Conservation (phyloP, 2,329 filamentous ascomycete species). For the Botryotinia calthae region DNA sequence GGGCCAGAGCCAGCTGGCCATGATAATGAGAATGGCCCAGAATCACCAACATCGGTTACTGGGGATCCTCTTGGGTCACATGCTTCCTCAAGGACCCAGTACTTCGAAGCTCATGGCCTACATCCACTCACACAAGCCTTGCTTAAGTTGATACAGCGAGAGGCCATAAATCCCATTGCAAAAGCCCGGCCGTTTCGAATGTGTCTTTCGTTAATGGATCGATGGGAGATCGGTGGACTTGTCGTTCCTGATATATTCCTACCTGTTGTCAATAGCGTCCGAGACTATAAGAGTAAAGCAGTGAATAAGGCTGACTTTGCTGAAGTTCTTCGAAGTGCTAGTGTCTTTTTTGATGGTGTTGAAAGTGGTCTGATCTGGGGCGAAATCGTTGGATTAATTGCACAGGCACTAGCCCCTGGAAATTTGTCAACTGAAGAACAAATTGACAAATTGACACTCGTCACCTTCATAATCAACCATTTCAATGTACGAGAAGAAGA, state of each 20-base stretch:
- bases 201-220: slow-evolving; percentile 93
- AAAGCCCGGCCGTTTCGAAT: slow-evolving; percentile 84
- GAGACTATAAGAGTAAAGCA: slow-evolving; percentile 66
- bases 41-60: slow-evolving; percentile 43
- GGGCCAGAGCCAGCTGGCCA: slow-evolving; percentile 63
- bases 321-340: slow-evolving; percentile 89
- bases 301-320: slow-evolving; percentile 68
- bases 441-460: slow-evolving; percentile 65
- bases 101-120: slow-evolving; percentile 80
- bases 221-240: slow-evolving; percentile 92
- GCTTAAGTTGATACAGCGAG: slow-evolving; percentile 68
- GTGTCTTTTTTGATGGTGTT: slow-evolving; percentile 95
- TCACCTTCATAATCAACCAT: slow-evolving; percentile 77
- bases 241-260: slow-evolving; percentile 88
- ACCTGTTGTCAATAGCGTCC: slow-evolving; percentile 77
- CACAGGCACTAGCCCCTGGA: slow-evolving; percentile 54
- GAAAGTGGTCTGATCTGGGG: slow-evolving; percentile 92
- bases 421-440: slow-evolving; percentile 44
- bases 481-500: slow-evolving; percentile 97
- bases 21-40: slow-evolving; percentile 49
- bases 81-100: slow-evolving; percentile 61
- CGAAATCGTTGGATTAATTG: slow-evolving; percentile 69
- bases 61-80: slow-evolving; percentile 36
- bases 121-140: slow-evolving; percentile 71
- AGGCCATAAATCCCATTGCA: slow-evolving; percentile 56